Evolutionary conservation across 176 grass and related monocot species (phyloP).

Genomic region (Phragmites australis): DNA sequence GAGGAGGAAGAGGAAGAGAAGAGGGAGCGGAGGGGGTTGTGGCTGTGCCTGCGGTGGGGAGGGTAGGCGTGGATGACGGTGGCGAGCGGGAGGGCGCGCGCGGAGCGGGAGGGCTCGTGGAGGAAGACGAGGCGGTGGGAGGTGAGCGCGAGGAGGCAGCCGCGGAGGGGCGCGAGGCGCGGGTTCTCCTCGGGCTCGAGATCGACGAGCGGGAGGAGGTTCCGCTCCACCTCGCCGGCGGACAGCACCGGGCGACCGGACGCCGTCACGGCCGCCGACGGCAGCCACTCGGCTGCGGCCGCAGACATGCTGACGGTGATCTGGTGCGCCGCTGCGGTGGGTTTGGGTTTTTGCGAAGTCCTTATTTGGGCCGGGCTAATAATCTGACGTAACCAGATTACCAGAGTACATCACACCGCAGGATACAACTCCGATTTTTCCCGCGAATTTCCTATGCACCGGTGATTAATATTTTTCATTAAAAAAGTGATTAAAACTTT

Average conservation of each 20-base stretch:
- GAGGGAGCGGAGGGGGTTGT: conserved; percentile 50
- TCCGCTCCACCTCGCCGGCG: conserved; percentile 70
- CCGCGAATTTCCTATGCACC: too few relatives aligned
- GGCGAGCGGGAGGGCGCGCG: conserved; percentile 60
- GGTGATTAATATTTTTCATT: too few relatives aligned
- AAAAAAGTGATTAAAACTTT: too few relatives aligned
- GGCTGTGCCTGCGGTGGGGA: conserved; percentile 56
- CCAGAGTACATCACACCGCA: too few relatives aligned
- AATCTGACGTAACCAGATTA: too few relatives aligned
- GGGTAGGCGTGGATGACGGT: conserved; percentile 66
- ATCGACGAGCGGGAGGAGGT: conserved; percentile 73
- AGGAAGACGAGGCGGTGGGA: conserved; percentile 91
- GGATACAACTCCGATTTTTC: too few relatives aligned
- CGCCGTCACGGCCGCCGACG: conserved; percentile 63
- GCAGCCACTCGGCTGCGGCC: conserved; percentile 52
- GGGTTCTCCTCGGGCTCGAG: conserved; percentile 74
- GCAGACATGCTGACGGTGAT: conserved; percentile 32
- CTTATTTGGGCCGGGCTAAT: too few relatives aligned
- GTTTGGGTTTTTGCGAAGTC: too few relatives aligned
- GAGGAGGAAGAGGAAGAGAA: conserved; percentile 29
- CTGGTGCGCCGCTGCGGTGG: background rate
- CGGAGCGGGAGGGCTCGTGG: conserved; percentile 67
- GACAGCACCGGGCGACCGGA: conserved; percentile 75
- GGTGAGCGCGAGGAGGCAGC: conserved; percentile 81
- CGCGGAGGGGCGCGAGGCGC: conserved; percentile 52